phyloP scores from a whole-genome alignment of 2,329 filamentous ascomycete species.

The Grosmannia clavigera region DNA sequence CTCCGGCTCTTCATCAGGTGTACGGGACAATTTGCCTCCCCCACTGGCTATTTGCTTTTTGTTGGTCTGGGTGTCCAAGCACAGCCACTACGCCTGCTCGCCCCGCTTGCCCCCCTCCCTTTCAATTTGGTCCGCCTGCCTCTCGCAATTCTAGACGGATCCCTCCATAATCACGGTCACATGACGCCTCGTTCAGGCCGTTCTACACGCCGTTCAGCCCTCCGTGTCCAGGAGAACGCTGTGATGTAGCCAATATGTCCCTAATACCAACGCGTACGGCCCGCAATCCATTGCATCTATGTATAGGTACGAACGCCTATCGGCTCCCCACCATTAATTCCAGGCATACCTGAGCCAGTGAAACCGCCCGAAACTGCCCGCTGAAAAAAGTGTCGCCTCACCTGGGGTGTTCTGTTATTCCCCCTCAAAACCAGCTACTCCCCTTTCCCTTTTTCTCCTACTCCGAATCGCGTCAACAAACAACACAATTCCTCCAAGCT shows the following conservation, averaged over 20 bases:
- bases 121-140: not conserved
- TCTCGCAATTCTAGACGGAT: not conserved
- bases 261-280: not conserved
- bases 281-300: not conserved
- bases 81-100: not conserved
- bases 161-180: not conserved
- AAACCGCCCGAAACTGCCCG: conserved; percentile 3
- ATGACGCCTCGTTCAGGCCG: not conserved
- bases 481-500: conserved; percentile 1
- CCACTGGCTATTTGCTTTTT: not conserved
- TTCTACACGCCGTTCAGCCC: not conserved
- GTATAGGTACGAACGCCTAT: not conserved
- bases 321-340: not conserved
- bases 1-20: not conserved
- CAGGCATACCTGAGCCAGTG: conserved; percentile 1
- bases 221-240: not conserved
- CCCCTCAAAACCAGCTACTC: conserved; percentile 3
- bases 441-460: conserved; percentile 3
- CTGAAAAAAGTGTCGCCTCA: conserved; percentile 5
- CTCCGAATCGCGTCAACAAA: conserved; percentile 1
- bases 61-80: not conserved
- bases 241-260: not conserved
- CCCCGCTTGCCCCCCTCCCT: not conserved
- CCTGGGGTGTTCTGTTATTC: not conserved
- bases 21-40: not conserved